Percentiles rank a stretch among this genome's conserved stretches.
phyloP scores from a whole-genome alignment of 257 asterid species.

The Solanum ahanhuiri region DNA sequence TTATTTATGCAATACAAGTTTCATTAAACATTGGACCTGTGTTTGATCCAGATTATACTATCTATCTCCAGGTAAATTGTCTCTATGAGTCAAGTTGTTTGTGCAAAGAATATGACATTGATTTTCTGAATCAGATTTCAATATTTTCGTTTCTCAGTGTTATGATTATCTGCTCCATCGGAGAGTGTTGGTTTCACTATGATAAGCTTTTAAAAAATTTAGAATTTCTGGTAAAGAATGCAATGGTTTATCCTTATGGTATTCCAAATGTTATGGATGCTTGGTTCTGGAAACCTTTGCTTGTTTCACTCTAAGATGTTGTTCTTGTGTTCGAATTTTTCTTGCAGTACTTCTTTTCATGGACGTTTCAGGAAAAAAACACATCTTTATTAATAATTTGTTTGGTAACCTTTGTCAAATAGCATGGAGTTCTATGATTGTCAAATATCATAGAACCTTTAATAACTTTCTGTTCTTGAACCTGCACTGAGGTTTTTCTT shows the following conservation, averaged over 20 bases:
- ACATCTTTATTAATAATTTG: not conserved
- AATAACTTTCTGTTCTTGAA: not conserved
- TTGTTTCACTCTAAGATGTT: conserved; percentile 16
- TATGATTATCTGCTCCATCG: not conserved
- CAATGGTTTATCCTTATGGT: not conserved
- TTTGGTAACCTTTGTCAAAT: not conserved
- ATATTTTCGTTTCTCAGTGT: not conserved
- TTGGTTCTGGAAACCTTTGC: not conserved
- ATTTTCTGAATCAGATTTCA: not conserved
- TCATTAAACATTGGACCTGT: not conserved
- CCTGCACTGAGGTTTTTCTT: not conserved
- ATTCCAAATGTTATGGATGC: not conserved
- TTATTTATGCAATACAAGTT: not conserved
- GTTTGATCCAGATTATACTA: not conserved
- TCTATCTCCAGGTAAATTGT: not conserved
- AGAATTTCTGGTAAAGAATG: not conserved
- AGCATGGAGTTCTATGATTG: not conserved
- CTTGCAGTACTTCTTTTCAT: not conserved
- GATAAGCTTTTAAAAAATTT: not conserved
- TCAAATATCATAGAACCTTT: not conserved
- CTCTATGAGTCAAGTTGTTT: not conserved
- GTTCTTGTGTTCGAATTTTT: conserved; percentile 1
- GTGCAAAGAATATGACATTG: not conserved
- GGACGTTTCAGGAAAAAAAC: not conserved
- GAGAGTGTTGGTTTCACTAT: not conserved